Evolutionary conservation across 768 basidiomycete species (phyloP), one percentile per base, ranked within the genome.

Genomic region (Pleurotus ostreatus): DNA sequence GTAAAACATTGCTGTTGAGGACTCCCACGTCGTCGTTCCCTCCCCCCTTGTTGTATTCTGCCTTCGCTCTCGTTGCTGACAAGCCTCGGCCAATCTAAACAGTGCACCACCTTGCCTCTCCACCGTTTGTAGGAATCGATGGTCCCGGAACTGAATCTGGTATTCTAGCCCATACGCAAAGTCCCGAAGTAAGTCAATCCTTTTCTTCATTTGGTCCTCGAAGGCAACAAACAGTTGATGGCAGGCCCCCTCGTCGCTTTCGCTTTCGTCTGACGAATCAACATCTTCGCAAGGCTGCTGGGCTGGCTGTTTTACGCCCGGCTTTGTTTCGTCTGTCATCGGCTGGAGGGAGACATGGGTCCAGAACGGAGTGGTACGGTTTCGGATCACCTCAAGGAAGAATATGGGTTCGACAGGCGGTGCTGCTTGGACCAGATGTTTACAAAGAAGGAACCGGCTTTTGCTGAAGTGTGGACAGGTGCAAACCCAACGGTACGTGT

Each of bases 401-500:
- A 66, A 66, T 11, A 60, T 39, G 5, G 65, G 59, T 22, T 56
- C 59, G 5, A 68, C 66, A 1, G 56, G 51, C 5, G 66, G 37
- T 8, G 65, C 25, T 5, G 43, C 26, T 44, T 68, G 67, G 0
- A 69, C 63, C 39, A 63, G 46, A 46, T 67, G 66, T 55, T 70
- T 70, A 61, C 68, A 70, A 48, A 70, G 12, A 0, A 70, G 58
- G 44, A 68, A 70, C 1, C 63, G 60, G 56, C 62, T 64, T 16
- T 46, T 60, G 5, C 39, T 39, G 18, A 68, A 55, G n/a, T 43
- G 49, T 11, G 66, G 68, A 46, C 67, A 69, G 45, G 61, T 65
- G 34, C 67, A 69, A 1, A 63, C 43, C 59, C 55, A 59, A 34
- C 51, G 57, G 8, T 56, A 52, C 6, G 59, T 25, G 52, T 69